Percentiles rank a stretch among this genome's conserved stretches.
Conservation (phyloP, 2,329 filamentous ascomycete genomes). For the Orbilia blumenaviensis region DNA sequence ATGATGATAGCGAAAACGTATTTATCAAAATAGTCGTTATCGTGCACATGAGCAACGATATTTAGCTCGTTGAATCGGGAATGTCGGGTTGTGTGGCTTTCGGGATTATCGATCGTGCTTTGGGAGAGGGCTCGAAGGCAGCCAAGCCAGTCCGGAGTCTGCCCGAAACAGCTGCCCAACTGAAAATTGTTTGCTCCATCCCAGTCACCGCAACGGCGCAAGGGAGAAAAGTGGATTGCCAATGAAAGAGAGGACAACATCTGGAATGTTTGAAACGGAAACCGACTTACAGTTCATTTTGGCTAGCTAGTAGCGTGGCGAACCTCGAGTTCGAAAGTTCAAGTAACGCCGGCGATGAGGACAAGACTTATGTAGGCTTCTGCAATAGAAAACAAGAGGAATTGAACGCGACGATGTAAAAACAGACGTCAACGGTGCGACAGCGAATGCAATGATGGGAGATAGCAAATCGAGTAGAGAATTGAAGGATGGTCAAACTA, state of each 20-base stretch:
- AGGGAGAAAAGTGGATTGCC: background rate
- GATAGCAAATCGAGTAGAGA: too few species aligned
- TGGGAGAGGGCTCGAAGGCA: background rate
- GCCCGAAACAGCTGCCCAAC: conserved; percentile 21
- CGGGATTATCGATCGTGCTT: conserved; percentile 24
- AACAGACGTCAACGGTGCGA: background rate
- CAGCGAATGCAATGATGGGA: too few species aligned
- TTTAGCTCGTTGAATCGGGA: conserved; percentile 43
- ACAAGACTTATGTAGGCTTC: background rate
- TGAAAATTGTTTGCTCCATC: conserved; percentile 16
- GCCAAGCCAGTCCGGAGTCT: conserved; percentile 14
- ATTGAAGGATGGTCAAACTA: too few species aligned
- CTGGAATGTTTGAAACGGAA: too few species aligned
- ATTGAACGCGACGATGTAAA: background rate
- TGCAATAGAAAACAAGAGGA: background rate
- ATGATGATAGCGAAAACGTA: conserved; percentile 21
- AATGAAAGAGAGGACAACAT: too few species aligned
- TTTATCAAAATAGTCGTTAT: conserved; percentile 2
- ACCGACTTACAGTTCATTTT: conserved; percentile 41
- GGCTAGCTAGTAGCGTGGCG: background rate
- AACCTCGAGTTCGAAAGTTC: background rate
- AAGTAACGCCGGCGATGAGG: background rate
- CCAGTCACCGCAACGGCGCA: conserved; percentile 8
- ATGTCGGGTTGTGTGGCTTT: conserved; percentile 16
- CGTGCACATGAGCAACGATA: conserved; percentile 26